Evolutionary conservation across 768 basidiomycete genomes (phyloP).

Genomic region (Asterophora lycoperdoides): DNA sequence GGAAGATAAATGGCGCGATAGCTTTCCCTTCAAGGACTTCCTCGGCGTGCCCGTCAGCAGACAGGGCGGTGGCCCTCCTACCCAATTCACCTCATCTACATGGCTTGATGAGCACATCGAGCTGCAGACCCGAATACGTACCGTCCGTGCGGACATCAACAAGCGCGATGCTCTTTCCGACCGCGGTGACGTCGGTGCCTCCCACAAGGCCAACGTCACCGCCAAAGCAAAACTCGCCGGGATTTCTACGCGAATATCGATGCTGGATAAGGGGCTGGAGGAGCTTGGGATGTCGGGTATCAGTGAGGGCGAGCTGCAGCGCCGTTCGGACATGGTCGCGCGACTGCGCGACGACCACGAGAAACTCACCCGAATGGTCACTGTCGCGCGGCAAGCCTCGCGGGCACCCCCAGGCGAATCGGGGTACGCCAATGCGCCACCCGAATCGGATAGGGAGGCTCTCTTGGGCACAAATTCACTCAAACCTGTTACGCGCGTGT

Average conservation of each 20-base stretch:
- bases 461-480: constrained; percentile 48
- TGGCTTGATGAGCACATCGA: constrained; percentile 91
- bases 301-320: constrained; percentile 87
- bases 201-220: constrained; percentile 76
- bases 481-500: constrained; percentile 65
- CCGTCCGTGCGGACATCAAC: constrained; percentile 82
- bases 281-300: constrained; percentile 65
- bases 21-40: constrained; percentile 79
- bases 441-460: constrained; percentile 60
- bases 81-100: constrained; percentile 65
- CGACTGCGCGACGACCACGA: constrained; percentile 88
- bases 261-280: constrained; percentile 64
- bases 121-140: constrained; percentile 70
- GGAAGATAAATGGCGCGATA: constrained; percentile 80
- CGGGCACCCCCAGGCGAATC: constrained; percentile 29
- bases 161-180: constrained; percentile 82
- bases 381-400: constrained; percentile 58
- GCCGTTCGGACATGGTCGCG: constrained; percentile 86
- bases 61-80: constrained; percentile 35
- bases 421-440: constrained; percentile 36
- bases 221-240: constrained; percentile 84
- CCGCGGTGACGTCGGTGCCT: constrained; percentile 64
- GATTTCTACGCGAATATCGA: constrained; percentile 68
- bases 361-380: constrained; percentile 81
- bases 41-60: constrained; percentile 74